Percentiles rank a stretch among this genome's conserved stretches.
Evolutionary conservation across 1,284 basidiomycete genomes (phyloP).

Genomic region (Gymnopus androsaceus): DNA sequence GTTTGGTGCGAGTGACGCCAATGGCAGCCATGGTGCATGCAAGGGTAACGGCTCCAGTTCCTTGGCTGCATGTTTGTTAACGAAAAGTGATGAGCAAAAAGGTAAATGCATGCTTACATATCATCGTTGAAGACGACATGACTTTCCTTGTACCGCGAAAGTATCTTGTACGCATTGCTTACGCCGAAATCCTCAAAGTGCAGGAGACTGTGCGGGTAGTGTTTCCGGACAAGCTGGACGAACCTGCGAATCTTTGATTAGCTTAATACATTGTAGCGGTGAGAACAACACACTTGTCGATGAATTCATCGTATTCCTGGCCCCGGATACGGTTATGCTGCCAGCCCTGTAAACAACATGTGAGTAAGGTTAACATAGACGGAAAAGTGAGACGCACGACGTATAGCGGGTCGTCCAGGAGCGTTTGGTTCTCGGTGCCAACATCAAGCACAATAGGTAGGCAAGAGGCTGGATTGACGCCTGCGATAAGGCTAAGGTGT

Average conservation of each 20-base stretch:
- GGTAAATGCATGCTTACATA: too few species aligned
- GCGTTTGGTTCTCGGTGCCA: constrained; percentile 72
- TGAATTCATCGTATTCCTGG: constrained; percentile 65
- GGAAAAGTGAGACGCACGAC: constrained; percentile 45
- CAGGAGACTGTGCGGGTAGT: constrained; percentile 51
- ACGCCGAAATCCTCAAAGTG: constrained; percentile 83
- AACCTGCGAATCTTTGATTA: constrained; percentile 38
- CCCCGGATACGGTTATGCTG: constrained; percentile 63
- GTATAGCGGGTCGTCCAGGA: constrained; percentile 67
- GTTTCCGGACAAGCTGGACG: constrained; percentile 51
- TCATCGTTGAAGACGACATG: constrained; percentile 6
- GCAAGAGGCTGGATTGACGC: constrained; percentile 73
- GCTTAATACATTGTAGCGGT: too few species aligned
- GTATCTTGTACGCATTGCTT: constrained; percentile 71
- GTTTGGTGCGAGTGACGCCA: constrained; percentile 67
- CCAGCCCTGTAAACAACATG: constrained; percentile 60
- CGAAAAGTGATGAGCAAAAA: too few species aligned
- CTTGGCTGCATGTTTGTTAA: too few species aligned
- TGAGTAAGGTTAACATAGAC: not conserved
- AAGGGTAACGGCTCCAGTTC: constrained; percentile 83
- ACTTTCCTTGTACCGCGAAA: constrained; percentile 64
- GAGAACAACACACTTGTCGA: constrained; percentile 54
- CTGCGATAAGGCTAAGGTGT: constrained; percentile 70
- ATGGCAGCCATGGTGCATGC: constrained; percentile 76
- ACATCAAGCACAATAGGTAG: constrained; percentile 74